A percentile compares a stretch with the other conserved stretches of the same genome.
Conservation (phyloP, 2,329 filamentous ascomycete species). For the Fusarium coicis region DNA sequence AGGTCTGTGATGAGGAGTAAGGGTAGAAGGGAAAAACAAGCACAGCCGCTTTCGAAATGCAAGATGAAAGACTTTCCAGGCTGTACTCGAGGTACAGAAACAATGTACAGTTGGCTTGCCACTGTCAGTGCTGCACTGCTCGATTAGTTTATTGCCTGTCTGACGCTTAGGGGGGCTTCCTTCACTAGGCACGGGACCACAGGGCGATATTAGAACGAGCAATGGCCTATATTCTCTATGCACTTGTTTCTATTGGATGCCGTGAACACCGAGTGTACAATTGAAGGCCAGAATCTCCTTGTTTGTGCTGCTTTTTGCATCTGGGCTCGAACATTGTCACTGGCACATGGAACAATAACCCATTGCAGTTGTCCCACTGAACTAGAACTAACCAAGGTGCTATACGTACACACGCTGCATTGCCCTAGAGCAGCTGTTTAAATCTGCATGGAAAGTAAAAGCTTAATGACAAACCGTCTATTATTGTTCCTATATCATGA, state of each 20-base stretch:
- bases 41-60: not conserved
- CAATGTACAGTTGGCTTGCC: conserved; percentile 1
- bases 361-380: not conserved
- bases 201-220: not conserved
- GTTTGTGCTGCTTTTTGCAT: not conserved
- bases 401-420: not conserved
- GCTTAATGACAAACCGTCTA: not conserved
- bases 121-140: not conserved
- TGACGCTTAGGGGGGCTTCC: not conserved
- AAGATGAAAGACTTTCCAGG: not conserved
- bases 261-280: not conserved
- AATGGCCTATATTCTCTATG: not conserved
- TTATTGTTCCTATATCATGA: not conserved
- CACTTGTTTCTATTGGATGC: not conserved
- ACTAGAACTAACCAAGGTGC: not conserved
- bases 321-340: not conserved
- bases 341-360: conserved; percentile 6
- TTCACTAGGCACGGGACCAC: not conserved
- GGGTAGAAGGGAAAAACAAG: not conserved
- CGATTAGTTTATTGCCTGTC: not conserved
- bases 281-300: not conserved
- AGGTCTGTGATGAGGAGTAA: not conserved
- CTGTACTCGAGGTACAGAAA: not conserved
- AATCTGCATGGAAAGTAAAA: not conserved
- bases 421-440: not conserved